Evolutionary conservation across 2,329 filamentous ascomycete species (phyloP).

Genomic region (Neopestalotiopsis sp.): DNA sequence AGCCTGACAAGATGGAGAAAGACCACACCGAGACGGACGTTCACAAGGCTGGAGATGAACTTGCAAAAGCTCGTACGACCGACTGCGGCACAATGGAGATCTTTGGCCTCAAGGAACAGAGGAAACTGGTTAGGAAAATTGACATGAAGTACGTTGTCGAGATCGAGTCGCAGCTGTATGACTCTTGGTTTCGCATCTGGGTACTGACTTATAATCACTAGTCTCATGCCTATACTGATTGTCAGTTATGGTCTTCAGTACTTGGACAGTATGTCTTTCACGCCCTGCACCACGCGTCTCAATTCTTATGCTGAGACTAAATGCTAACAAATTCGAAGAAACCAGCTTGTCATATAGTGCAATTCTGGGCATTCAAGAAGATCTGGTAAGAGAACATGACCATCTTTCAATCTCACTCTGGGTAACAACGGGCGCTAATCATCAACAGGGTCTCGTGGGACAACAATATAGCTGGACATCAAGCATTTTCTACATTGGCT

Average conservation of each 20-base stretch:
- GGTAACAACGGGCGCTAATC: background rate
- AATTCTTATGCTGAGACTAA: background rate
- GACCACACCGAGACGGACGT: too few relatives aligned
- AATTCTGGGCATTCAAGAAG: conserved; percentile 6
- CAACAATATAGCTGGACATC: conserved; percentile 52
- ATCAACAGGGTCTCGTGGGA: conserved; percentile 38
- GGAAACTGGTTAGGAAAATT: background rate
- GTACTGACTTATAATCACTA: background rate
- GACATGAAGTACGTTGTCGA: background rate
- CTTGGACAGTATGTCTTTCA: conserved; percentile 7
- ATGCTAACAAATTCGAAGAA: background rate
- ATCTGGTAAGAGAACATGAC: background rate
- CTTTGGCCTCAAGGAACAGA: background rate
- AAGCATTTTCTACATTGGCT: conserved; percentile 53
- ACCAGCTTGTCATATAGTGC: conserved; percentile 10
- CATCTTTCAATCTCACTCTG: background rate
- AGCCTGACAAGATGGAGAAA: background rate
- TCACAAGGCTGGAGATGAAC: background rate
- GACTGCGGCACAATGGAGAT: background rate
- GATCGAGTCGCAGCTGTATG: background rate
- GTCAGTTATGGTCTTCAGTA: conserved; percentile 14
- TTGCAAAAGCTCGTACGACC: background rate
- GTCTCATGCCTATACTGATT: conserved; percentile 8
- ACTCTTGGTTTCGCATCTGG: background rate
- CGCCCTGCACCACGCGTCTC: background rate